Conservation (phyloP, 164 flowering plant species). For the Tinospora cordifolia region DNA sequence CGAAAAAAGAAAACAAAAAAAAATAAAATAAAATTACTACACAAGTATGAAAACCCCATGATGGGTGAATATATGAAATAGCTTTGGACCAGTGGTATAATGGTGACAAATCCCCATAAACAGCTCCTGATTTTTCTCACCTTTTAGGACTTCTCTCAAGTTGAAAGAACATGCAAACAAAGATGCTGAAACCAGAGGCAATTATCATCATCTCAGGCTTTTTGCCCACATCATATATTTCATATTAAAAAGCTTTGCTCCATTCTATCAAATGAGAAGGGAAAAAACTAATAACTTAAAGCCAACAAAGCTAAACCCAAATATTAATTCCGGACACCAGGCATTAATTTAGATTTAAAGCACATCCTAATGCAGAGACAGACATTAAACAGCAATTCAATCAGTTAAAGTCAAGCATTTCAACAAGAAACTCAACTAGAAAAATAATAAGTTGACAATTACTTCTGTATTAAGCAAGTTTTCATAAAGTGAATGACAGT, state of each 20-base stretch:
- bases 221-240: background rate
- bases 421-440: background rate
- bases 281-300: background rate
- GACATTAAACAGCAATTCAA: background rate
- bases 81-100: too few species aligned
- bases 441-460: background rate
- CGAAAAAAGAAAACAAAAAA: too few species aligned
- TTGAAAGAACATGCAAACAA: background rate
- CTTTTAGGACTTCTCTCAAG: too few species aligned
- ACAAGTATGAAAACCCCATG: too few species aligned
- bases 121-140: too few species aligned
- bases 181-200: too few species aligned
- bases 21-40: too few species aligned
- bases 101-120: too few species aligned
- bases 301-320: background rate
- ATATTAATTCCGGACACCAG: background rate
- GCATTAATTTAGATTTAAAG: background rate
- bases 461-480: background rate
- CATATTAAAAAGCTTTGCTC: background rate
- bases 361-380: background rate
- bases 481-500: too few species aligned
- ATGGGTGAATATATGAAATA: too few species aligned
- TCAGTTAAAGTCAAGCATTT: background rate
- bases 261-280: background rate
- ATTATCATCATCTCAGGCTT: background rate